phyloP scores from a whole-genome alignment of 139 green algal genomes.

The Chlorella sorokiniana region DNA sequence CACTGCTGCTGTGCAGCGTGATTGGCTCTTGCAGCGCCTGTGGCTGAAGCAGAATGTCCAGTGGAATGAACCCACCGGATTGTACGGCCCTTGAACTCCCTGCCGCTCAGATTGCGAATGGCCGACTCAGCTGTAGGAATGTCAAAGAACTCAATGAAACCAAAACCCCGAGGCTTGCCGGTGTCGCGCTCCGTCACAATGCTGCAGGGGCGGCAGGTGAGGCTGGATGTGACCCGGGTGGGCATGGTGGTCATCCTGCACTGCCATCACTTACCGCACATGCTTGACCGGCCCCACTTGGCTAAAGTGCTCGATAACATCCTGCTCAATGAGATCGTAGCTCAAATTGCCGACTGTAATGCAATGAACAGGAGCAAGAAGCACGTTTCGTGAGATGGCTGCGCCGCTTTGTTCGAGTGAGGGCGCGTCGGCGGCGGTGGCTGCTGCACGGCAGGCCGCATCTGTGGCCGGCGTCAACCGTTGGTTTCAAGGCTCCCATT shows the following conservation, averaged over 20 bases:
- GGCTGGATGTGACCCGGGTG: background rate
- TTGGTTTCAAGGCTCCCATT: no score
- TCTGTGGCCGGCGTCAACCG: no score
- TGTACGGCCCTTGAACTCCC: conserved; percentile 68
- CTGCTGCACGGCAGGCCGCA: no score
- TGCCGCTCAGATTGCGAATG: conserved; percentile 82
- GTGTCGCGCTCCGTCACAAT: conserved; percentile 93
- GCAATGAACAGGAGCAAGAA: background rate
- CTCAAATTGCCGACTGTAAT: conserved; percentile 46
- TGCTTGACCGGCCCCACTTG: conserved; percentile 47
- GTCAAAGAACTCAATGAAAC: conserved; percentile 95
- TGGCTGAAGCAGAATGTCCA: background rate
- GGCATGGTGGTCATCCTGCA: background rate
- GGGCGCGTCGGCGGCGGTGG: background rate
- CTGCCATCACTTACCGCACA: conserved; percentile 24
- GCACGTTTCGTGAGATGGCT: background rate
- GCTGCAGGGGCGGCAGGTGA: conserved; percentile 49
- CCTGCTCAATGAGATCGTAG: conserved; percentile 50
- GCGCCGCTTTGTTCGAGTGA: background rate
- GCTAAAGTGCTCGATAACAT: conserved; percentile 49
- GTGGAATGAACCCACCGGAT: conserved; percentile 38
- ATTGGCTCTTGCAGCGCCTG: background rate
- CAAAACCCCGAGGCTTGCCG: conserved; percentile 93
- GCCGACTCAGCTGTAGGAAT: conserved; percentile 83
- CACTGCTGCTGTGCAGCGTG: background rate